Percentiles rank a stretch among this genome's conserved stretches.
phyloP scores from a whole-genome alignment of 2,329 filamentous ascomycete genomes.

The Aspergillus luchuensis region DNA sequence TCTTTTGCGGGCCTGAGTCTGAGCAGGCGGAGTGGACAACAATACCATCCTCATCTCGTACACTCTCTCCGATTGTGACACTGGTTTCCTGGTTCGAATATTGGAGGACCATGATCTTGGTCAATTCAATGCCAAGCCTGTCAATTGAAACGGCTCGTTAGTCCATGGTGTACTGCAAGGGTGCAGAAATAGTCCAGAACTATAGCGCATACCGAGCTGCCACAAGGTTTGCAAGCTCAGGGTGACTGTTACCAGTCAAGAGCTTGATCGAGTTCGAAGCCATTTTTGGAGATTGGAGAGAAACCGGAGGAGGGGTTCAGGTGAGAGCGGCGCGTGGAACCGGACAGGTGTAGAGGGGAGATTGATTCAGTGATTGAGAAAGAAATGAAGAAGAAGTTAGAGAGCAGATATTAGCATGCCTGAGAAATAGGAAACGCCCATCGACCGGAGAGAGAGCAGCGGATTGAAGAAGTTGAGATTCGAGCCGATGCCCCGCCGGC shows the following conservation, averaged over 20 bases:
- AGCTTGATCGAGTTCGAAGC: slow-evolving; percentile 74
- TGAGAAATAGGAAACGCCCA: background rate
- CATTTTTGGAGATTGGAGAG: slow-evolving; percentile 50
- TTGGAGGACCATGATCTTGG: slow-evolving; percentile 68
- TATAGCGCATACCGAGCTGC: slow-evolving; percentile 60
- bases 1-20: background rate
- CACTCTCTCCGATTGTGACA: slow-evolving; percentile 93
- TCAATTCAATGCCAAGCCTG: slow-evolving; percentile 67
- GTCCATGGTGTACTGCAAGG: background rate
- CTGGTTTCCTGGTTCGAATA: slow-evolving; percentile 64
- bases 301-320: slow-evolving; percentile 1
- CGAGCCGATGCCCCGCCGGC: slow-evolving; percentile 15
- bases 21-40: slow-evolving; percentile 15
- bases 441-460: background rate
- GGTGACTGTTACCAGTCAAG: slow-evolving; percentile 74
- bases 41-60: slow-evolving; percentile 89
- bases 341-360: too few relatives aligned
- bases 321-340: background rate
- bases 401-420: background rate
- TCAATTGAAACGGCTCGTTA: slow-evolving; percentile 16
- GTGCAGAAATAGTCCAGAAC: background rate
- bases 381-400: too few relatives aligned
- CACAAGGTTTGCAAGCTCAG: slow-evolving; percentile 69
- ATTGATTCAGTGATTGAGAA: too few relatives aligned
- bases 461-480: slow-evolving; percentile 6